Percentiles rank a stretch among this genome's conserved stretches.
phyloP scores from a whole-genome alignment of 2,329 filamentous ascomycete genomes.

The Aaosphaeria arxii region DNA sequence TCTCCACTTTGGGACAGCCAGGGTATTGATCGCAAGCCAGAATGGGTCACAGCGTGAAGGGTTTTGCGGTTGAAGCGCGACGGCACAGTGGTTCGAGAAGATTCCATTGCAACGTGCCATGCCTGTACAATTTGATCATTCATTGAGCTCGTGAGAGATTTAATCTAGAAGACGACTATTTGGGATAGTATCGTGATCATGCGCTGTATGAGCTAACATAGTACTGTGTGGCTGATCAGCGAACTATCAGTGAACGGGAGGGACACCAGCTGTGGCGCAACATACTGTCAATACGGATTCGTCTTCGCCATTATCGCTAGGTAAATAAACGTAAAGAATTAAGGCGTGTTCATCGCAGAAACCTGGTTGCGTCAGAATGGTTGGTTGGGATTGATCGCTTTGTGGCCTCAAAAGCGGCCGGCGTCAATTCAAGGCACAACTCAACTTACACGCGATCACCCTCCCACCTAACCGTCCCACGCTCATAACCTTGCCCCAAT shows the following conservation, averaged over 20 bases:
- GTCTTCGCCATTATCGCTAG: slow-evolving; percentile 66
- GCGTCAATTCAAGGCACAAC: slow-evolving; percentile 5
- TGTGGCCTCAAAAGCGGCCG: slow-evolving; percentile 4
- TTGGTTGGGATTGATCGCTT: not conserved
- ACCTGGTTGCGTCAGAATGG: slow-evolving; percentile 36
- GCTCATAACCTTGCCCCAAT: slow-evolving; percentile 93
- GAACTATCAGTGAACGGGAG: not conserved
- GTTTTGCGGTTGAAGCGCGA: too few relatives aligned
- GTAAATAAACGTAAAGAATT: slow-evolving; percentile 79
- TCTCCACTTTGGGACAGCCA: too few relatives aligned
- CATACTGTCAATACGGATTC: slow-evolving; percentile 73
- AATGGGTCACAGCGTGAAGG: too few relatives aligned
- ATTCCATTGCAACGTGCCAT: too few relatives aligned
- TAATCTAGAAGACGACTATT: too few relatives aligned
- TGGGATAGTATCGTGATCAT: slow-evolving; percentile 4
- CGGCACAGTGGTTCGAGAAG: too few relatives aligned
- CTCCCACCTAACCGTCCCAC: slow-evolving; percentile 85
- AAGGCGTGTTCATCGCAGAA: slow-evolving; percentile 78
- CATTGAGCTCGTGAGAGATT: too few relatives aligned
- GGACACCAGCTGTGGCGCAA: not conserved
- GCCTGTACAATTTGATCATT: too few relatives aligned
- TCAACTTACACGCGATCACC: slow-evolving; percentile 77
- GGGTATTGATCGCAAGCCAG: too few relatives aligned
- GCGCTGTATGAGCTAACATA: slow-evolving; percentile 58
- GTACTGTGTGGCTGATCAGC: slow-evolving; percentile 44